Base-by-base conservation (phyloP, 2,329 filamentous ascomycete species). In the Trichocomaceae sp. region DNA sequence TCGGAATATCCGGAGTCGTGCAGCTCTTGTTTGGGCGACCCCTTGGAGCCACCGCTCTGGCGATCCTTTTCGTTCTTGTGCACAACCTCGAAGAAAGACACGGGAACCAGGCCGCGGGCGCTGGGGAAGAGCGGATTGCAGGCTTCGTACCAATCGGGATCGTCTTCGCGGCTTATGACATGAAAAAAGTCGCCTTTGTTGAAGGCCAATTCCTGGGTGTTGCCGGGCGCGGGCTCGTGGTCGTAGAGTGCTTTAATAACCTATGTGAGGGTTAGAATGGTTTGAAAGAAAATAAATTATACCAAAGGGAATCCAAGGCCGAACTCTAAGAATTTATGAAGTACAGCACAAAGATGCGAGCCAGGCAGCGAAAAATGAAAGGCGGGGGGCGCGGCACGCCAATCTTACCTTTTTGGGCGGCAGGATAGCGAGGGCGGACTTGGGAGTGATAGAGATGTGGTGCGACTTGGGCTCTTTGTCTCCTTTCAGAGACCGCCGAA, bases 231-330 rank as follows among this genome's bases (percentile, higher is more conserved):
- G 57, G 90, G 88, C 66, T 86, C 82, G 75, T 95, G 95, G 72
- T 95, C 89, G 79, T 95, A 96, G 57, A 96, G 85, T 29, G 93
- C 93, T 78, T 92, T 90, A 72, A 99, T 99, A 58, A 99, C 91
- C 91, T 96, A 60, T 26, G 56, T 35, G 39, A 15, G 23, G 31
- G 6, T 44, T 35, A 29, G 26, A 42, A n/a, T n/a, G n/a, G n/a
- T n/a, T n/a, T n/a, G n/a, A n/a, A n/a, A n/a, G n/a, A n/a, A n/a
- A n/a, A n/a, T n/a, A n/a, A n/a, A n/a, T n/a, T n/a, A n/a, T n/a
- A n/a, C n/a, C n/a, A n/a, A n/a, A n/a, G n/a, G n/a, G n/a, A n/a
- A n/a, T n/a, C n/a, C n/a, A n/a, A n/a, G n/a, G n/a, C n/a, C n/a
- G n/a, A n/a, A n/a, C n/a, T n/a, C n/a, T n/a, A n/a, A n/a, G n/a